phyloP scores from a whole-genome alignment of 2,329 filamentous ascomycete species.

The Cytospora schulzeri region DNA sequence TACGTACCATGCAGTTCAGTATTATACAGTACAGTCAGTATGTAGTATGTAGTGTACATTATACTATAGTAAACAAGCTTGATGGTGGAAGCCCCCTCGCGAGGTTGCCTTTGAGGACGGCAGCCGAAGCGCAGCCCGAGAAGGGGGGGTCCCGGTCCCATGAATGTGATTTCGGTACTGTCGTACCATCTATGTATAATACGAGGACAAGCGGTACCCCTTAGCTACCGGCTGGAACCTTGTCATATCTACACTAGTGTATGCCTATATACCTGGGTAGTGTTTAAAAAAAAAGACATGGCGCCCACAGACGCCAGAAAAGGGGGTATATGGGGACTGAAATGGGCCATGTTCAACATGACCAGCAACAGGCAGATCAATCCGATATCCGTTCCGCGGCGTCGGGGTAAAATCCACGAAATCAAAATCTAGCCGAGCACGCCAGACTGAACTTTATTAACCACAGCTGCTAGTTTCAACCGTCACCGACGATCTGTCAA shows the following conservation, averaged over 20 bases:
- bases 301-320: conserved; percentile 14
- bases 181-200: not conserved
- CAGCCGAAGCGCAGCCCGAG: conserved; percentile 14
- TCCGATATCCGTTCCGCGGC: not conserved
- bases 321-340: conserved; percentile 15
- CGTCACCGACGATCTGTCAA: conserved; percentile 1
- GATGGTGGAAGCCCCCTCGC: conserved; percentile 3
- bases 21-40: not conserved
- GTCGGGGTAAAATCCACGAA: not conserved
- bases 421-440: not conserved
- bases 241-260: conserved; percentile 15
- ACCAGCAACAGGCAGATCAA: not conserved
- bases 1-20: not conserved
- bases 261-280: too few species aligned
- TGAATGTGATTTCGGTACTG: conserved; percentile 27
- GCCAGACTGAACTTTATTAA: not conserved
- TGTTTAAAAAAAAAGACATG: conserved; percentile 23
- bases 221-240: conserved; percentile 20
- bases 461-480: conserved; percentile 1
- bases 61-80: too few species aligned
- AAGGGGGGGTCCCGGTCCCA: conserved; percentile 20
- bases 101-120: conserved; percentile 13
- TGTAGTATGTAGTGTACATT: too few species aligned
- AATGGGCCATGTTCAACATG: conserved; percentile 9
- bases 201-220: not conserved